Evolutionary conservation across 768 basidiomycete genomes (phyloP).

Genomic region (Suillus bovinus): DNA sequence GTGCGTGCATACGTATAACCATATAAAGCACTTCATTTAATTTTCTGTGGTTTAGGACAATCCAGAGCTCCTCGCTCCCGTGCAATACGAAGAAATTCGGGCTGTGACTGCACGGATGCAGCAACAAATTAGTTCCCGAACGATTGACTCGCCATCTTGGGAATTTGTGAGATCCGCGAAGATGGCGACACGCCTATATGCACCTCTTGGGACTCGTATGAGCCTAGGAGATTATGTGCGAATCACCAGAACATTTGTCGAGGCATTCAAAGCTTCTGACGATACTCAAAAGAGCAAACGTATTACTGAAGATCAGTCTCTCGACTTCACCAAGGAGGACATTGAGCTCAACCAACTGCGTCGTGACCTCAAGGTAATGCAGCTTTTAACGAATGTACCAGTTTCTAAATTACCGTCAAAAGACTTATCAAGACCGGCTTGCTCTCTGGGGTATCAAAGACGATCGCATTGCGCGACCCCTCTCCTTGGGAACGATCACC

Average conservation of each 20-base stretch:
- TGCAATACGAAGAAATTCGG: constrained; percentile 62
- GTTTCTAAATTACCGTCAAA: constrained; percentile 8
- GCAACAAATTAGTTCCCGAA: constrained; percentile 70
- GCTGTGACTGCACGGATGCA: constrained; percentile 62
- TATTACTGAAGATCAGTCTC: constrained; percentile 25
- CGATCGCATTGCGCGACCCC: constrained; percentile 74
- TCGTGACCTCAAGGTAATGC: constrained; percentile 59
- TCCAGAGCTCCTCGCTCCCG: constrained; percentile 69
- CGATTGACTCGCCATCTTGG: constrained; percentile 87
- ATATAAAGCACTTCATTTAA: constrained; percentile 4
- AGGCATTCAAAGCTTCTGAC: constrained; percentile 61
- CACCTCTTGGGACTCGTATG: constrained; percentile 86
- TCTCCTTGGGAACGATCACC: constrained; percentile 54
- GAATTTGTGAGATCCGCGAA: constrained; percentile 72
- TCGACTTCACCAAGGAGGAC: constrained; percentile 26
- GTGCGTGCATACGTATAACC: constrained; percentile 29
- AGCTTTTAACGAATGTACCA: background rate
- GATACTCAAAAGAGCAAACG: constrained; percentile 24
- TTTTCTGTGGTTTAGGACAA: constrained; percentile 46
- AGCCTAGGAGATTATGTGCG: constrained; percentile 83
- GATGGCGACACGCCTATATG: constrained; percentile 78
- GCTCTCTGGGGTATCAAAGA: constrained; percentile 74
- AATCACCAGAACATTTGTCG: constrained; percentile 71
- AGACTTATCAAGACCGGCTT: constrained; percentile 79
- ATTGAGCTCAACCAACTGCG: constrained; percentile 38